Conservation (phyloP, 2,329 filamentous ascomycete genomes). For the Paramyrothecium roridum region DNA sequence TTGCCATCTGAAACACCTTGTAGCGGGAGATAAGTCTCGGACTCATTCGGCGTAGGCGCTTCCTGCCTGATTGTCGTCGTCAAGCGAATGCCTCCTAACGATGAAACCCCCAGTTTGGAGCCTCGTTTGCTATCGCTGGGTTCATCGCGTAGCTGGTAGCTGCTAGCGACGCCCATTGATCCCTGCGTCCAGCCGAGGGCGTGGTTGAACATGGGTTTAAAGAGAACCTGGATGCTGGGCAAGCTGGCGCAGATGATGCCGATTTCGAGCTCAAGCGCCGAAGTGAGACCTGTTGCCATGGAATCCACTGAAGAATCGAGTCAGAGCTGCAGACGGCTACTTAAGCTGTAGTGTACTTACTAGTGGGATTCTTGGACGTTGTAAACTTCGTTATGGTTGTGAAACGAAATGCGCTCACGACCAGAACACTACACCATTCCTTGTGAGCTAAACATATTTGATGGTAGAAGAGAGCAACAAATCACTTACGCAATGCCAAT, state of each 20-base stretch:
- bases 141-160: background rate
- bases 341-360: background rate
- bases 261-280: background rate
- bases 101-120: background rate
- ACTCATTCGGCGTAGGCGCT: background rate
- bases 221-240: background rate
- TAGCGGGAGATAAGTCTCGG: background rate
- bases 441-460: background rate
- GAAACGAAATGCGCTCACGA: background rate
- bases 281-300: background rate
- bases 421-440: background rate
- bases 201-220: background rate
- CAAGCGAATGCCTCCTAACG: background rate
- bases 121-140: background rate
- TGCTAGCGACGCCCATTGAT: background rate
- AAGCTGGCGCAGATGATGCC: background rate
- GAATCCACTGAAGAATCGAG: background rate
- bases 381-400: background rate
- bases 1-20: background rate
- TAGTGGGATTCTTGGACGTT: background rate
- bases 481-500: background rate
- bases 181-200: background rate
- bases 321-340: background rate
- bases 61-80: background rate
- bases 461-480: background rate